Conservation (phyloP, 768 basidiomycete species). For the Collybiopsis confluens region DNA sequence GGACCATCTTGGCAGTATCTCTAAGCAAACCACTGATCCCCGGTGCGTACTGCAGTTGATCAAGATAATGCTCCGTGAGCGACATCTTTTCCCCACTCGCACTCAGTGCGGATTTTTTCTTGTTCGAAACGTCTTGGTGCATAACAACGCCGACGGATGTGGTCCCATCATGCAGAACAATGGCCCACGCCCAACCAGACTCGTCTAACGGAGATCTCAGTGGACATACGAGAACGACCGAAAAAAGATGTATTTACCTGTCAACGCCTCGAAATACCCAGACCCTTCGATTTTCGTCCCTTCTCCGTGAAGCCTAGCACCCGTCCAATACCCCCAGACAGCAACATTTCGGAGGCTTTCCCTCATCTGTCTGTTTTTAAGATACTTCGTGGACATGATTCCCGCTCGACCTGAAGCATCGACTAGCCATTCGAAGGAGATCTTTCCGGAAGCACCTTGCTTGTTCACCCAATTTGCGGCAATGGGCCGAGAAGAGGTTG, state of each 20-base stretch:
- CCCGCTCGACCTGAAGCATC: conserved; percentile 62
- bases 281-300: conserved; percentile 41
- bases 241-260: too few species aligned
- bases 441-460: conserved; percentile 20
- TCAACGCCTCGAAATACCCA: conserved; percentile 52
- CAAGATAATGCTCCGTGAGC: too few species aligned
- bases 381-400: conserved; percentile 54
- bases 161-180: conserved; percentile 46
- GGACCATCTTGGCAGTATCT: too few species aligned
- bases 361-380: conserved; percentile 52
- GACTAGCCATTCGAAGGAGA: conserved; percentile 55
- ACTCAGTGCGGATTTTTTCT: conserved; percentile 20
- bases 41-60: too few species aligned
- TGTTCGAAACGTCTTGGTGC: conserved; percentile 33
- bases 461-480: conserved; percentile 30
- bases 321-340: conserved; percentile 65
- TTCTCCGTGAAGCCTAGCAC: conserved; percentile 35
- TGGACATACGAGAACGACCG: too few species aligned
- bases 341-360: conserved; percentile 54
- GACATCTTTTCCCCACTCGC: too few species aligned
- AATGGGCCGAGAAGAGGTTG: conserved; percentile 15
- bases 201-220: too few species aligned
- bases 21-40: too few species aligned
- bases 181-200: conserved; percentile 54
- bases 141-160: conserved; percentile 49